Evolutionary conservation across 257 asterid species (phyloP).

Genomic region (Verbascum thapsus): DNA sequence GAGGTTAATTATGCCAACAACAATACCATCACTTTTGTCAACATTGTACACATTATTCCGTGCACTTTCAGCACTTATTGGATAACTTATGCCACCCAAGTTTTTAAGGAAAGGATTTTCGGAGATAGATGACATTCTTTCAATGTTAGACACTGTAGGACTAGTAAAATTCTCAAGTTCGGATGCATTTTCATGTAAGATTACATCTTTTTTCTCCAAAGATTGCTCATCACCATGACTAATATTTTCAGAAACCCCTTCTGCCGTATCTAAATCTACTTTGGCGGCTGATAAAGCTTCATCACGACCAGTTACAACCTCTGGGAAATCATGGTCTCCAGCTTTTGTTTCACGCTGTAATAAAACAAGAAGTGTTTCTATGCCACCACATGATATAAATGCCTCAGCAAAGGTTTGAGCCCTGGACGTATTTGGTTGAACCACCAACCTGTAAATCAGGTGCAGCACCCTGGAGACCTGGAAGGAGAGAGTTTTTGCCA

Average conservation of each 20-base stretch:
- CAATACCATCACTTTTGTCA: constrained; percentile 82
- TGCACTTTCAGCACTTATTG: constrained; percentile 94
- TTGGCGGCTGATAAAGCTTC: constrained; percentile 40
- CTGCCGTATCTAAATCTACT: constrained; percentile 42
- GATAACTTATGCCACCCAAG: constrained; percentile 82
- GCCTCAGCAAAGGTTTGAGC: constrained; percentile 94
- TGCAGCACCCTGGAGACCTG: constrained; percentile 97
- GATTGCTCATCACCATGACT: constrained; percentile 39
- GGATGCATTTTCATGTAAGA: constrained; percentile 47
- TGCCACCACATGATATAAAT: constrained; percentile 87
- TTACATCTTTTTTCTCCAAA: constrained; percentile 45
- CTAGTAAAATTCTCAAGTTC: constrained; percentile 41
- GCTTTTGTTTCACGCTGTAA: constrained; percentile 94
- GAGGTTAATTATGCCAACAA: constrained; percentile 81
- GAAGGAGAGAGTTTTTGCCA: constrained; percentile 39
- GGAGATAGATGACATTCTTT: constrained; percentile 63
- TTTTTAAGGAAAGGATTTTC: constrained; percentile 60
- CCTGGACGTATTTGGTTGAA: constrained; percentile 85
- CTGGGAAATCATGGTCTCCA: constrained; percentile 69
- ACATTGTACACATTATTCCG: constrained; percentile 90
- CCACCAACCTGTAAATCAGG: constrained; percentile 87
- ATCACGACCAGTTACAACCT: constrained; percentile 42
- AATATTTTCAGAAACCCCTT: constrained; percentile 38
- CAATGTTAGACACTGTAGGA: constrained; percentile 45
- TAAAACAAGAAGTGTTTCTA: constrained; percentile 93